These are phyloP conservation scores for Umbilicus rupestris DNA, from an alignment of 164 flowering plant species.

Conservation along the genomic window DNA sequence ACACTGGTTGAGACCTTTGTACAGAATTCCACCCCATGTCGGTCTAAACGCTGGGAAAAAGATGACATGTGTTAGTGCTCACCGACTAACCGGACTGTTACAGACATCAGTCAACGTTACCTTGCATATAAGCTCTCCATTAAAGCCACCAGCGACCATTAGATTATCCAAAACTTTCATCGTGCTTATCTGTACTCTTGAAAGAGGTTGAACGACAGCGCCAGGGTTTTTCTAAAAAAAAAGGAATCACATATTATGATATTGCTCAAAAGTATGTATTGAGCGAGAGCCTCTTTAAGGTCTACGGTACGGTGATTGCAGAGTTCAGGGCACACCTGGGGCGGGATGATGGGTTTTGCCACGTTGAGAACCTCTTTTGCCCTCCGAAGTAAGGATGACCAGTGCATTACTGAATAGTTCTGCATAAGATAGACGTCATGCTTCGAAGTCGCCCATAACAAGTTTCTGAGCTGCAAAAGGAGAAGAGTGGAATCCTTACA, in stretches of 20 bases:
- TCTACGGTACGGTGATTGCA: background rate
- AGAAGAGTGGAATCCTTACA: background rate
- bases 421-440: conserved; percentile 89
- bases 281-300: background rate
- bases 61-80: conserved; percentile 1
- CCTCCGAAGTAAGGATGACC: conserved; percentile 63
- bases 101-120: conserved; percentile 23
- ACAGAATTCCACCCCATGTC: conserved; percentile 68
- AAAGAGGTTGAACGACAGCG: conserved; percentile 41
- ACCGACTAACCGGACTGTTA: conserved; percentile 1
- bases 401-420: conserved; percentile 80
- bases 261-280: background rate
- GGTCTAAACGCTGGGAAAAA: conserved; percentile 34
- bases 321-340: conserved; percentile 54
- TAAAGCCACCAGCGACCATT: conserved; percentile 87
- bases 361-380: conserved; percentile 73
- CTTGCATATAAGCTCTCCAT: conserved; percentile 96
- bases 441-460: conserved; percentile 86
- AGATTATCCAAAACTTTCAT: conserved; percentile 73
- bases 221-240: conserved; percentile 40
- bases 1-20: conserved; percentile 58
- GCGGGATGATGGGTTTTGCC: conserved; percentile 48
- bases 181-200: conserved; percentile 80
- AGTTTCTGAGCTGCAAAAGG: conserved; percentile 64
- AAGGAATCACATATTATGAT: background rate